A percentile compares a stretch with the other conserved stretches of the same genome.
Conservation (phyloP, 169 alveolate genomes). For the Plasmodium cynomolgi region DNA sequence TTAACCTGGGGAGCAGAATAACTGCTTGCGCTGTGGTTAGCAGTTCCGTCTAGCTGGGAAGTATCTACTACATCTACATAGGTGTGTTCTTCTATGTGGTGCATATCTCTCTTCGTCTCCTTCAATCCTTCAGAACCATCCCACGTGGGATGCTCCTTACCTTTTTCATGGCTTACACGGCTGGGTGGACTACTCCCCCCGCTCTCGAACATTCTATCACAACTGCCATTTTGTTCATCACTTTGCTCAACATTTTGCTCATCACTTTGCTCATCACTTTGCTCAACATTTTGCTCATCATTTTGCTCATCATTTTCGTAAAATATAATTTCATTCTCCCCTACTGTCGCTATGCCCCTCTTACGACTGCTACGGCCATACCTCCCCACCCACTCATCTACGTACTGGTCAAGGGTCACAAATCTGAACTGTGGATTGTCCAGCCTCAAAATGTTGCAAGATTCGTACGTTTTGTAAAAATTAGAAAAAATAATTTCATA, state of each 20-base stretch:
- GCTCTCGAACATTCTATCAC: not conserved
- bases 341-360: not conserved
- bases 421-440: constrained; percentile 55
- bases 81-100: not conserved
- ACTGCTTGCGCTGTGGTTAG: not conserved
- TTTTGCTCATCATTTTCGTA: not conserved
- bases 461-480: constrained; percentile 26
- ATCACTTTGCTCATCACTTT: constrained; percentile 12
- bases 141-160: not conserved
- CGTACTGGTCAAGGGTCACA: constrained; percentile 24
- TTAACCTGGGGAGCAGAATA: not conserved
- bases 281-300: constrained; percentile 4
- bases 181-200: not conserved
- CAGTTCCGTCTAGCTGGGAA: not conserved
- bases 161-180: not conserved
- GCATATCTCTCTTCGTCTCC: not conserved
- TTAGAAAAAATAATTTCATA: constrained; percentile 57
- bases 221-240: not conserved
- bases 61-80: not conserved
- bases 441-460: constrained; percentile 14
- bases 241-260: not conserved
- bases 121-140: not conserved
- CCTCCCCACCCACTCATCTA: constrained; percentile 11
- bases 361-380: not conserved
- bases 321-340: constrained; percentile 9